Conservation (phyloP, 306 rosid species). For the Castanopsis chinensis region DNA sequence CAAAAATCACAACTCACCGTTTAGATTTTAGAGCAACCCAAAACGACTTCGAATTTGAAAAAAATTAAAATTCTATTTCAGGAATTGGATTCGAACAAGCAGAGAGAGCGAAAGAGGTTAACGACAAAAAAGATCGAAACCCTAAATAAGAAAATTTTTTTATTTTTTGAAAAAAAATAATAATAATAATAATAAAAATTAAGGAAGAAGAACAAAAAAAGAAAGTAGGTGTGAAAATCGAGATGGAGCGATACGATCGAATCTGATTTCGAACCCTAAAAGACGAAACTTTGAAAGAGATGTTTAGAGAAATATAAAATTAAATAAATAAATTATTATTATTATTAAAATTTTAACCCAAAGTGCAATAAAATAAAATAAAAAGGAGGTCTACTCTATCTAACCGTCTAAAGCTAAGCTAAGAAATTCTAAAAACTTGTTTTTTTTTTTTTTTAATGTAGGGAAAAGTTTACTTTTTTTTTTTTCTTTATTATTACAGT, state of each 20-base stretch:
- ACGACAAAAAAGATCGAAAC: constrained; percentile 32
- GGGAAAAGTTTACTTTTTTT: not conserved
- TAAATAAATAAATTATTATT: not conserved
- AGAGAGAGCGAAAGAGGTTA: not conserved
- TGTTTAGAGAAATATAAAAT: constrained; percentile 25
- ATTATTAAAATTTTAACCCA: not conserved
- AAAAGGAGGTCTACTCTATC: constrained; percentile 16
- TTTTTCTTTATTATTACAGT: not conserved
- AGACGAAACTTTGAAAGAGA: constrained; percentile 48
- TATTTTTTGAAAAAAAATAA: not conserved
- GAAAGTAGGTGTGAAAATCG: constrained; percentile 55
- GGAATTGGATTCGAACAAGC: too few species aligned
- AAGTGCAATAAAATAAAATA: not conserved
- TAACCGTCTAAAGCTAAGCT: not conserved
- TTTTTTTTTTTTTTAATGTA: too few species aligned
- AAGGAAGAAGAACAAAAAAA: not conserved
- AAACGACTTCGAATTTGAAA: constrained; percentile 33
- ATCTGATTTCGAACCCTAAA: constrained; percentile 53
- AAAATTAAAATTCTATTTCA: too few species aligned
- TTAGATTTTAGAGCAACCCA: constrained; percentile 7
- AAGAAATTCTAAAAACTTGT: too few species aligned
- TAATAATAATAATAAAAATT: not conserved
- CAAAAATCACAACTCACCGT: constrained; percentile 34
- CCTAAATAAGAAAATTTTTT: constrained; percentile 40
- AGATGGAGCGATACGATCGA: constrained; percentile 60